Evolutionary conservation across 2,329 filamentous ascomycete genomes (phyloP).

Genomic region (Cordyceps tenuipes): DNA sequence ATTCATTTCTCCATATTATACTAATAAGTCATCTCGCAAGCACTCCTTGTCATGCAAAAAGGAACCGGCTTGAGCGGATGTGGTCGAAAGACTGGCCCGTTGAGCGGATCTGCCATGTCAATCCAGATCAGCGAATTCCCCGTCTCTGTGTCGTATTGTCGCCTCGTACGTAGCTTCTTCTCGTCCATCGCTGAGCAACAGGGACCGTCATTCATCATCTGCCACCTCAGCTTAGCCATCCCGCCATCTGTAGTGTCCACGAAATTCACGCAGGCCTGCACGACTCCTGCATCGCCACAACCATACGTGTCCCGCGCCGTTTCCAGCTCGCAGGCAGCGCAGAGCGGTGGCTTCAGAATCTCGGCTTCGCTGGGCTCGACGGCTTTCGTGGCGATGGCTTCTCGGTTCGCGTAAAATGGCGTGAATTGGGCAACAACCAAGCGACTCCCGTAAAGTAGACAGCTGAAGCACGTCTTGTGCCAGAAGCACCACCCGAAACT

Average conservation of each 20-base stretch:
- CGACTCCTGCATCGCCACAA: constrained; percentile 17
- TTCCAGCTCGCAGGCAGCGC: constrained; percentile 36
- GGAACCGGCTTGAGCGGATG: constrained; percentile 45
- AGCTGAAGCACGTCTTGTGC: constrained; percentile 49
- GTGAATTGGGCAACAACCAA: constrained; percentile 16
- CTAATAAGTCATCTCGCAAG: neutral
- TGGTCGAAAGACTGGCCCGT: constrained; percentile 37
- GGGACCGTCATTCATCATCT: constrained; percentile 16
- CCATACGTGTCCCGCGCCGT: constrained; percentile 29
- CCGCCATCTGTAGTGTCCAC: constrained; percentile 39
- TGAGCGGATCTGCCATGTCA: constrained; percentile 40
- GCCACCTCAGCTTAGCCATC: constrained; percentile 35
- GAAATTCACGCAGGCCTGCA: constrained; percentile 35
- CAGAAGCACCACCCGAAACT: constrained; percentile 55
- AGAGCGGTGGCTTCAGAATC: constrained; percentile 40
- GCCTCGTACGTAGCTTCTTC: neutral
- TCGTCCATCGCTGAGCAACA: neutral
- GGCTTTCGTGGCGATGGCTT: too few species aligned
- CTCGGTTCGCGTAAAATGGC: neutral
- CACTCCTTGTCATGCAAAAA: constrained; percentile 24
- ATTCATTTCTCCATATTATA: neutral
- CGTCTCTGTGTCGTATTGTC: neutral
- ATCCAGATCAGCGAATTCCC: constrained; percentile 34
- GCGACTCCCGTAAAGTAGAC: constrained; percentile 41
- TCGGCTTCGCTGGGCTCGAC: constrained; percentile 23